phyloP scores from a whole-genome alignment of 129 eudicot species.

The Ambrosia artemisiifolia region DNA sequence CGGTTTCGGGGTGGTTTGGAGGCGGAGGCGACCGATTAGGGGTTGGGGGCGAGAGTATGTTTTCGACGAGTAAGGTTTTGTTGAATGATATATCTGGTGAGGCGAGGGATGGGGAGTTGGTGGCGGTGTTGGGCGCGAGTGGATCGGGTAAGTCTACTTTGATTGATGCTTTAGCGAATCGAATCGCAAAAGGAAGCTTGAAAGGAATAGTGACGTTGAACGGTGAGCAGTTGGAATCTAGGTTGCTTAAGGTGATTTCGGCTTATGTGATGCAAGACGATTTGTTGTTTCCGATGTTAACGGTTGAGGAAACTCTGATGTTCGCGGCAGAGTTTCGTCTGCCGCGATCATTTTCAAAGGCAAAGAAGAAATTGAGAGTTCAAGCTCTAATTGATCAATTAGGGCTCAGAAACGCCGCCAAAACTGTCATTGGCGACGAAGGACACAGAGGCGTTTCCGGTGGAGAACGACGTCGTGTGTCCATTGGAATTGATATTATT shows the following conservation, averaged over 20 bases:
- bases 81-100: constrained; percentile 23
- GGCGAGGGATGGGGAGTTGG: constrained; percentile 20
- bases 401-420: constrained; percentile 24
- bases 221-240: constrained; percentile 20
- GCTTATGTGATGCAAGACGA: constrained; percentile 29
- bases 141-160: constrained; percentile 27
- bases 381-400: constrained; percentile 25
- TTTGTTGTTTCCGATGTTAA: constrained; percentile 27
- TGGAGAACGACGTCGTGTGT: constrained; percentile 23
- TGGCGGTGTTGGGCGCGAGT: constrained; percentile 24
- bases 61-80: constrained; percentile 4
- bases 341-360: constrained; percentile 11
- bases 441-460: constrained; percentile 26
- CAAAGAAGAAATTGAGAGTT: constrained; percentile 19
- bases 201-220: constrained; percentile 22
- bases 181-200: constrained; percentile 21
- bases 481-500: constrained; percentile 21
- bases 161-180: constrained; percentile 24
- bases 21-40: neutral
- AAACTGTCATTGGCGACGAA: constrained; percentile 24
- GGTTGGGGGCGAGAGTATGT: constrained; percentile 6
- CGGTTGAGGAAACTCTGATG: constrained; percentile 23
- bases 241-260: constrained; percentile 19
- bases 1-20: neutral
- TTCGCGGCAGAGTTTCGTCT: constrained; percentile 21